Evolutionary conservation across 176 grass and related monocot genomes (phyloP), one percentile per base, ranked within the genome.

Genomic region (Secale cereale): DNA sequence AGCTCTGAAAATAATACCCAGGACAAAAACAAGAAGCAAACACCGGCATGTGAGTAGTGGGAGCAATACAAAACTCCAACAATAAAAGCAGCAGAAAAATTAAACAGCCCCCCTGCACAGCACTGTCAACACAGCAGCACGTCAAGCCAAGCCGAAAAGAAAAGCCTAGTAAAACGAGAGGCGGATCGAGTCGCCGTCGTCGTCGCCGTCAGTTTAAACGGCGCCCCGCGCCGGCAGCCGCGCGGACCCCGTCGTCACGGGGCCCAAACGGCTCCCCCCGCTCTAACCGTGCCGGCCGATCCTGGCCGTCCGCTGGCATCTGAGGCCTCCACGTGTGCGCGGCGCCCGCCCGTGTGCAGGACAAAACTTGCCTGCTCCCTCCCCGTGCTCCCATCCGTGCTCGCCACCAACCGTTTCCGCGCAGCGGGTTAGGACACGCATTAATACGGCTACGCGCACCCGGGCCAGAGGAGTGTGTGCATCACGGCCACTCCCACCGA

Each of bases 391-490:
- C n/a, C n/a, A n/a, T n/a, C n/a, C n/a, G n/a, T n/a, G n/a, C n/a
- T n/a, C n/a, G n/a, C n/a, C 80, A 2, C 54, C 74, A 46, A 70
- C 54, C 65, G 15, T 29, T 83, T 78, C 1, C 0, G n/a, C 2
- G 0, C 3, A 1, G 3, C 3, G 2, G 52, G 48, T 50, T 61
- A 43, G 8, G 69, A 87, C 37, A 74, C 31, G 60, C 64, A 19
- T 2, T 22, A 30, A 54, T 29, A 31, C 33, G 69, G 76, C 76
- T 89, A 89, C 68, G 76, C 45, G 33, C 87, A 89, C 87, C n/a
- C 52, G 19, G 20, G 2, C 7, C 19, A 30, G 26, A 52, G 72
- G 8, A 52, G 46, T 25, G 63, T 10, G 26, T 57, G 22, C 32
- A 12, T 35, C 61, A 20, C 39, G 65, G 20, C 7, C 7, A 19